Evolutionary conservation across 768 basidiomycete genomes (phyloP).

Genomic region (Rhodotorula toruloides): DNA sequence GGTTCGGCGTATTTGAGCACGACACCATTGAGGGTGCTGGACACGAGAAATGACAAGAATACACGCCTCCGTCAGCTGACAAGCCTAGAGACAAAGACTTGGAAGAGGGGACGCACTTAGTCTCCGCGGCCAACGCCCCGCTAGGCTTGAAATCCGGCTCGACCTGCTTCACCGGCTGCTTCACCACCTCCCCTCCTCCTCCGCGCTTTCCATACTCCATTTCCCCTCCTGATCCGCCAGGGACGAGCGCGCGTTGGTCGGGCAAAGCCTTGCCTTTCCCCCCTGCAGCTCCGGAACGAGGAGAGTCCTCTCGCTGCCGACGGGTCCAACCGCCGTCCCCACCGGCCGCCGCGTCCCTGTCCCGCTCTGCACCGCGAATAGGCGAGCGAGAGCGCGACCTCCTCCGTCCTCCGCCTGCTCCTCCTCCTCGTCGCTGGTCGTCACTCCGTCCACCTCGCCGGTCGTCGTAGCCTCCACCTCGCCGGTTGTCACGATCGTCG

Average conservation of each 20-base stretch:
- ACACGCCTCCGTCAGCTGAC: neutral
- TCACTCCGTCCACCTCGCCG: too few species aligned
- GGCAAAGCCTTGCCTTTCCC: conserved; percentile 8
- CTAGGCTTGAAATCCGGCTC: conserved; percentile 88
- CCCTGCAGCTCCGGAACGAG: too few species aligned
- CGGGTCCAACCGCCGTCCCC: conserved; percentile 21
- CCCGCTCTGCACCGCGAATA: neutral
- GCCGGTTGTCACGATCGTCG: conserved; percentile 35
- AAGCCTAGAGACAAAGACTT: neutral
- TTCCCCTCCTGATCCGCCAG: neutral
- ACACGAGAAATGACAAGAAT: neutral
- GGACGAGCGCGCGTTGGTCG: conserved; percentile 13
- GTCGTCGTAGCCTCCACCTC: conserved; percentile 9
- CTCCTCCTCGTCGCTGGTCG: conserved; percentile 8
- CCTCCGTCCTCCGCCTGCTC: conserved; percentile 7
- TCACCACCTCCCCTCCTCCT: conserved; percentile 1
- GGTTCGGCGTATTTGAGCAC: conserved; percentile 98
- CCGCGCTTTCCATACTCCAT: neutral
- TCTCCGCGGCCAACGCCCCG: conserved; percentile 89
- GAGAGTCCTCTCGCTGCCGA: neutral
- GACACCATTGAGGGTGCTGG: conserved; percentile 46
- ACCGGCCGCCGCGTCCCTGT: neutral
- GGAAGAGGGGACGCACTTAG: conserved; percentile 55
- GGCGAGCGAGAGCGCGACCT: conserved; percentile 14
- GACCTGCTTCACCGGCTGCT: conserved; percentile 51